phyloP scores from a whole-genome alignment of 2,329 filamentous ascomycete species.

The Aspergillus quadricinctus region DNA sequence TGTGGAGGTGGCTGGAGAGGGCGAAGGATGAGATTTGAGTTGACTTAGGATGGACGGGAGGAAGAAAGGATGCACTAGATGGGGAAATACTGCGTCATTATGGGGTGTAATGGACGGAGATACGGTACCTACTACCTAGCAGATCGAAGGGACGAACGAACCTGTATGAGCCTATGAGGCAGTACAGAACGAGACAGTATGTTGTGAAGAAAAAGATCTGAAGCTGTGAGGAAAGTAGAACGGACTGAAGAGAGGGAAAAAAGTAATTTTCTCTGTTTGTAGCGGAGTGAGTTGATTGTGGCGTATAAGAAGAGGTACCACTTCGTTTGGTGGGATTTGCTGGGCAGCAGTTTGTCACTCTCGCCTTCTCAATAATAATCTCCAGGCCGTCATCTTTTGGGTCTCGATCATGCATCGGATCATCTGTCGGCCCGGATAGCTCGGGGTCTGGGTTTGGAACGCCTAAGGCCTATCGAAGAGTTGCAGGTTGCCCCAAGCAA shows the following conservation, averaged over 20 bases:
- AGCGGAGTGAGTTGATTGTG: not conserved
- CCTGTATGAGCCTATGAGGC: not conserved
- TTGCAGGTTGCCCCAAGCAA: not conserved
- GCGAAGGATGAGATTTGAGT: constrained; percentile 11
- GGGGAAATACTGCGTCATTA: constrained; percentile 36
- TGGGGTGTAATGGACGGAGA: constrained; percentile 16
- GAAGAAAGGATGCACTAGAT: constrained; percentile 6
- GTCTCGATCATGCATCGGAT: constrained; percentile 24
- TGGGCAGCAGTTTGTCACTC: not conserved
- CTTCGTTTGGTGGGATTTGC: not conserved
- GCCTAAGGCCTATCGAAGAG: not conserved
- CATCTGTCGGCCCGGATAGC: constrained; percentile 15
- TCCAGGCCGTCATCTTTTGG: constrained; percentile 11
- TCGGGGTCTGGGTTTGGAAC: not conserved
- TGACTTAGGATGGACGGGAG: constrained; percentile 13
- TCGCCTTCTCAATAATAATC: constrained; percentile 17
- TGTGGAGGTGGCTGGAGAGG: constrained; percentile 21
- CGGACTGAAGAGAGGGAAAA: not conserved
- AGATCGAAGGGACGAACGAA: constrained; percentile 1
- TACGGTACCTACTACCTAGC: not conserved
- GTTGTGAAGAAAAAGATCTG: not conserved
- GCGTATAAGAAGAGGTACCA: not conserved
- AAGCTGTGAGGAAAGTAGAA: not conserved
- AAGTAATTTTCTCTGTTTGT: not conserved
- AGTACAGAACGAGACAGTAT: not conserved